A percentile compares a stretch with the other conserved stretches of the same genome.
These are phyloP conservation scores for Stachybotrys chlorohalonatus DNA, from an alignment of 2,329 filamentous ascomycete species.

Conservation along the genomic window DNA sequence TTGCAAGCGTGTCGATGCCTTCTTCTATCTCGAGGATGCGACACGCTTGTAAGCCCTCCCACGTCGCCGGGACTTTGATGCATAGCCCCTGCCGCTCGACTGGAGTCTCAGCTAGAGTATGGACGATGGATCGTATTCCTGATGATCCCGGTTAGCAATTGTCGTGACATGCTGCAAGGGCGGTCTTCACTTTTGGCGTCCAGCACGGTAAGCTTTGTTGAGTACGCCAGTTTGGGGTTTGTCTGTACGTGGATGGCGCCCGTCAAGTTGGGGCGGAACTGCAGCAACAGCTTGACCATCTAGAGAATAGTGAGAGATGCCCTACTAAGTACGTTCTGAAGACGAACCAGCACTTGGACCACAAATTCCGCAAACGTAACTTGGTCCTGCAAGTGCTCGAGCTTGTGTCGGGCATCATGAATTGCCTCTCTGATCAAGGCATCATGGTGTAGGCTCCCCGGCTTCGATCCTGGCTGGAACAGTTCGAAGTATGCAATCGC, in stretches of 20 bases:
- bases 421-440: slow-evolving; percentile 17
- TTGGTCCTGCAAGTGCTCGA: slow-evolving; percentile 10
- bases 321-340: accelerated
- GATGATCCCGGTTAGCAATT: not conserved
- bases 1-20: slow-evolving; percentile 51
- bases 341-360: slow-evolving; percentile 43
- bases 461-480: slow-evolving; percentile 8
- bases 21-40: slow-evolving; percentile 35
- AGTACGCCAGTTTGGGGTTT: slow-evolving; percentile 47
- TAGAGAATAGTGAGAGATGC: slow-evolving; percentile 12
- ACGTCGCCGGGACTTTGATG: slow-evolving; percentile 56
- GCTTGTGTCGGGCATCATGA: slow-evolving; percentile 8
- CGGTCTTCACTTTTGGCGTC: slow-evolving; percentile 38
- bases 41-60: slow-evolving; percentile 55
- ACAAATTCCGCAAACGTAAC: slow-evolving; percentile 35
- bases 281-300: slow-evolving; percentile 46
- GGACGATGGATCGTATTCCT: too few species aligned
- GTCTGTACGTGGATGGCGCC: slow-evolving; percentile 51
- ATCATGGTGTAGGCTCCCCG: slow-evolving; percentile 15
- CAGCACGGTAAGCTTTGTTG: slow-evolving; percentile 34
- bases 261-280: slow-evolving; percentile 37
- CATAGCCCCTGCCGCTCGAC: slow-evolving; percentile 34
- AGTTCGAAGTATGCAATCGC: slow-evolving; percentile 25
- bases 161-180: not conserved
- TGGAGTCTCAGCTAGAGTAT: too few species aligned